Conservation (phyloP, 1,284 basidiomycete species). For the Irpex sp. region DNA sequence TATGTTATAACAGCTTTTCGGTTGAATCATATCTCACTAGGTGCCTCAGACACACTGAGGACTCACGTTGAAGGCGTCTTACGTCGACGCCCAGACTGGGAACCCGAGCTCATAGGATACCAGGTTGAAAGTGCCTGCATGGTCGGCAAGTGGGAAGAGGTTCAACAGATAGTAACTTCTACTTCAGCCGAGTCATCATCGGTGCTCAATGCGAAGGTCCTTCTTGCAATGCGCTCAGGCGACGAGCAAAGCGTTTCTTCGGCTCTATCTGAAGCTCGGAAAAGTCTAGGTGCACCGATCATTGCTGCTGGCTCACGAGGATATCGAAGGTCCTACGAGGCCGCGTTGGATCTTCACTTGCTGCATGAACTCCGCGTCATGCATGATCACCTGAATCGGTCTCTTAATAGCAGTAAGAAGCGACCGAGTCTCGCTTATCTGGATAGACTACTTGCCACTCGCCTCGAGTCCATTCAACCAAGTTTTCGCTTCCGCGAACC, state of each 20-base stretch:
- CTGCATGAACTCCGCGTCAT: slow-evolving; percentile 88
- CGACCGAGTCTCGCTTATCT: slow-evolving; percentile 34
- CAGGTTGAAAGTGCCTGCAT: slow-evolving; percentile 96
- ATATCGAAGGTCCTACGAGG: slow-evolving; percentile 87
- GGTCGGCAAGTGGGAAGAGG: slow-evolving; percentile 89
- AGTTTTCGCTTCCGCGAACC: slow-evolving; percentile 93
- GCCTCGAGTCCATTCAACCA: slow-evolving; percentile 80
- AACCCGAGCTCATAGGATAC: slow-evolving; percentile 74
- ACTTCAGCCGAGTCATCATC: slow-evolving; percentile 53
- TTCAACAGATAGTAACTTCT: slow-evolving; percentile 57
- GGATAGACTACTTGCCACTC: slow-evolving; percentile 48
- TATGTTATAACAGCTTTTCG: slow-evolving; percentile 33
- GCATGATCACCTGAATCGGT: slow-evolving; percentile 32
- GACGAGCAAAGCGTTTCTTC: slow-evolving; percentile 42
- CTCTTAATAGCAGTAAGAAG: slow-evolving; percentile 28
- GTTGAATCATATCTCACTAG: slow-evolving; percentile 1
- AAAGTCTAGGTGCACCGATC: slow-evolving; percentile 78
- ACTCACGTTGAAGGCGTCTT: slow-evolving; percentile 95
- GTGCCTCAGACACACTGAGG: slow-evolving; percentile 77
- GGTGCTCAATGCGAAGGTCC: slow-evolving; percentile 77
- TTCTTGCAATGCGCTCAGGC: slow-evolving; percentile 75
- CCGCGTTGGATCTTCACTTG: slow-evolving; percentile 84
- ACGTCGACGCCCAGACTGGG: slow-evolving; percentile 85
- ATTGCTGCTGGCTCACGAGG: slow-evolving; percentile 76
- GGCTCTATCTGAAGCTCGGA: slow-evolving; percentile 67